Conservation (phyloP, 768 basidiomycete species). For the Suillus brevipes region DNA sequence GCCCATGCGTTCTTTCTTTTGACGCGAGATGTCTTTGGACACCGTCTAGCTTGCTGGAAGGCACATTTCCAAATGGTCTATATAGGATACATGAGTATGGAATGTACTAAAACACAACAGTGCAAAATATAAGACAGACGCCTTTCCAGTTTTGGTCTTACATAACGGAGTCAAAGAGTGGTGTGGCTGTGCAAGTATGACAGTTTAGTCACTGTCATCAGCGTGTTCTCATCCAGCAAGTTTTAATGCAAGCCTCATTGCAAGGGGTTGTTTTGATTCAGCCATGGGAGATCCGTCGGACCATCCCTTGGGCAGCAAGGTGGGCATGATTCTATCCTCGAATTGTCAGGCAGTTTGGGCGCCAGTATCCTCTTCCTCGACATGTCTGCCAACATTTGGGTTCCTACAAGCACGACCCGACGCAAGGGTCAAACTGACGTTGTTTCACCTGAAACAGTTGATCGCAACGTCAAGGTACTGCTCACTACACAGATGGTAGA, state of each 20-base stretch:
- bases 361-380: slow-evolving; percentile 43
- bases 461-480: slow-evolving; percentile 86
- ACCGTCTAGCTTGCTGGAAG: too few species aligned
- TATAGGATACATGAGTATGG: too few species aligned
- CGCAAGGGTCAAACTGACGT: background rate
- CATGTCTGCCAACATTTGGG: slow-evolving; percentile 80
- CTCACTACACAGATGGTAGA: slow-evolving; percentile 97
- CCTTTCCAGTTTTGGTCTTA: background rate
- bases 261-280: background rate
- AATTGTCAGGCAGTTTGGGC: slow-evolving; percentile 25
- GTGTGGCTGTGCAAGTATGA: too few species aligned
- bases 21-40: too few species aligned
- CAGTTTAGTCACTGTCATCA: background rate
- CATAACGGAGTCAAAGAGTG: too few species aligned
- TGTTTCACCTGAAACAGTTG: slow-evolving; percentile 82
- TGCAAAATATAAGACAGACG: too few species aligned
- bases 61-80: too few species aligned
- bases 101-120: too few species aligned
- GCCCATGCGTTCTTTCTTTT: too few species aligned
- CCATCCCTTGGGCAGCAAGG: background rate
- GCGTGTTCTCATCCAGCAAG: background rate
- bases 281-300: background rate
- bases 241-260: background rate
- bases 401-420: slow-evolving; percentile 29
- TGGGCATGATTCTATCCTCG: slow-evolving; percentile 37